Percentiles rank a stretch among this genome's conserved stretches.
Evolutionary conservation across 345 rosid genomes (phyloP).

Genomic region (Gossypium sturtianum): DNA sequence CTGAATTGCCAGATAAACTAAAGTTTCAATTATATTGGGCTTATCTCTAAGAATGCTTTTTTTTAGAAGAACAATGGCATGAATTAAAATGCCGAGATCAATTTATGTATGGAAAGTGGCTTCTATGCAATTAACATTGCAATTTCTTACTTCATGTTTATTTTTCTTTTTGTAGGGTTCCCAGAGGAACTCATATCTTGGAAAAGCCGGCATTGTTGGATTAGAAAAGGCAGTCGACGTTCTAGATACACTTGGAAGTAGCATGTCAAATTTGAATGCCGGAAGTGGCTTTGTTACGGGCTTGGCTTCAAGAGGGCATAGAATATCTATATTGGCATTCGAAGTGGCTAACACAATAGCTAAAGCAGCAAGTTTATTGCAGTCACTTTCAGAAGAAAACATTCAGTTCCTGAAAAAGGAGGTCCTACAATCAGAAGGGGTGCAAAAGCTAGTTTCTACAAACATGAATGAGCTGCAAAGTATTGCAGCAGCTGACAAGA

Average conservation of each 20-base stretch:
- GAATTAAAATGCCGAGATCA: too few species aligned
- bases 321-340: conserved; percentile 60
- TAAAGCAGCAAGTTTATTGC: conserved; percentile 66
- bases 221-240: conserved; percentile 69
- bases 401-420: conserved; percentile 58
- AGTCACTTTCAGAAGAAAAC: conserved; percentile 62
- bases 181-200: conserved; percentile 54
- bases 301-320: conserved; percentile 43
- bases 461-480: conserved; percentile 53
- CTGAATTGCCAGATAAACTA: neutral
- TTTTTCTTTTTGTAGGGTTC: neutral
- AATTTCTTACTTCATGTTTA: neutral
- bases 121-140: neutral
- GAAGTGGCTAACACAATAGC: conserved; percentile 92
- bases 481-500: conserved; percentile 88
- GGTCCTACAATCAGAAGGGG: conserved; percentile 58
- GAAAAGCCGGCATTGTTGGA: conserved; percentile 53
- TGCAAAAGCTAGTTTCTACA: conserved; percentile 60
- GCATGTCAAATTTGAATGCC: conserved; percentile 64
- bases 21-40: neutral
- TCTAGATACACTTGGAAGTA: conserved; percentile 71
- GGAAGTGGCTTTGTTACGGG: conserved; percentile 51
- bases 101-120: too few species aligned
- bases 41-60: neutral
- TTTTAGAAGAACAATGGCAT: neutral